These are phyloP conservation scores for Syzygium aqueum DNA, from an alignment of 345 rosid genomes.

Conservation along the genomic window DNA sequence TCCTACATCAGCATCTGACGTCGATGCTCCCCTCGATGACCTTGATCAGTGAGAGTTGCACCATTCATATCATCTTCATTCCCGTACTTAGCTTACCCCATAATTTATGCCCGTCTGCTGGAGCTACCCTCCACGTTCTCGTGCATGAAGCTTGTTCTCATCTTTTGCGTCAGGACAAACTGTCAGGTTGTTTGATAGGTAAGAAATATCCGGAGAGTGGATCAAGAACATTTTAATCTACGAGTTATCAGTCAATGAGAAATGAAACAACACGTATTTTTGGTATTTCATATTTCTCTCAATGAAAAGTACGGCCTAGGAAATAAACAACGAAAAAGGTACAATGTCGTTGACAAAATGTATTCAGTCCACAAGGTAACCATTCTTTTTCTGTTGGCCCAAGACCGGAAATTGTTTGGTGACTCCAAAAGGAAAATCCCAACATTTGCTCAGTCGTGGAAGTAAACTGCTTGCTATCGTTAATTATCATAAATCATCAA, in stretches of 20 bases:
- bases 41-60: background rate
- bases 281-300: background rate
- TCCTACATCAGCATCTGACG: conserved; percentile 11
- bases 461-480: background rate
- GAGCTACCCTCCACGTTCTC: background rate
- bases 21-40: background rate
- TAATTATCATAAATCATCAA: background rate
- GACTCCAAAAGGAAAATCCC: background rate
- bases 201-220: background rate
- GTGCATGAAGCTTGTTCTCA: background rate
- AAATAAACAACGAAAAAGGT: background rate
- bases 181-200: background rate
- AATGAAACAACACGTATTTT: background rate
- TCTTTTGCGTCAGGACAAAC: background rate
- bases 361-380: background rate
- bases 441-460: background rate
- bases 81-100: background rate
- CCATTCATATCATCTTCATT: background rate
- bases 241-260: background rate
- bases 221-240: background rate
- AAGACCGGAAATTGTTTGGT: background rate
- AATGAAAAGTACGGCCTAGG: background rate
- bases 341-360: background rate
- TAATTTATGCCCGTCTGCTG: background rate
- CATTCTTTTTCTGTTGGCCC: background rate